Evolutionary conservation across 768 basidiomycete species (phyloP).

Genomic region (Lentinula edodes): DNA sequence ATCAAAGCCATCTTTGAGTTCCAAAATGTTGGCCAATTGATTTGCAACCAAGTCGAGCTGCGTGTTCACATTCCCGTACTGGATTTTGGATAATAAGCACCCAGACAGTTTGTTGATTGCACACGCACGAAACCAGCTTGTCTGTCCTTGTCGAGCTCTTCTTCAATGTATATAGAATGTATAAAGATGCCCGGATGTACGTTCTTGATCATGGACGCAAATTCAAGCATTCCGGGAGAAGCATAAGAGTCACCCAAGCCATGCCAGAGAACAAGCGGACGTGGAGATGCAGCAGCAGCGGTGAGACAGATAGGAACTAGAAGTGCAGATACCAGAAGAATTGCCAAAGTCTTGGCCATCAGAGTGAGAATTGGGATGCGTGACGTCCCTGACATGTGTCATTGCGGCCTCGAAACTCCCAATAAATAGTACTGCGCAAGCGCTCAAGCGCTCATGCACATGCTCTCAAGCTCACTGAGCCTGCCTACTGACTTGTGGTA

Average conservation of each 20-base stretch:
- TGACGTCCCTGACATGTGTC: too few species aligned
- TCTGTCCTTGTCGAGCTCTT: constrained; percentile 56
- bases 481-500: too few species aligned
- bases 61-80: constrained; percentile 77
- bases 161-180: constrained; percentile 65
- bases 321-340: neutral
- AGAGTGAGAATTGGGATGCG: neutral
- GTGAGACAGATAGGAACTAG: neutral
- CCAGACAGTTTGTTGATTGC: neutral
- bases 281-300: constrained; percentile 2
- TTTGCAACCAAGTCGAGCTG: constrained; percentile 62
- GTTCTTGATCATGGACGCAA: constrained; percentile 49
- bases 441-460: too few species aligned
- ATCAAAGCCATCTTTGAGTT: constrained; percentile 70
- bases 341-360: neutral
- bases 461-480: too few species aligned
- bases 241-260: constrained; percentile 72
- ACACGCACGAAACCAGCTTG: constrained; percentile 67
- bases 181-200: constrained; percentile 74
- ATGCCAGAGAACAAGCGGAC: constrained; percentile 75
- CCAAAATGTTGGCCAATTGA: constrained; percentile 58
- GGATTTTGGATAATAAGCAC: constrained; percentile 3
- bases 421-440: too few species aligned
- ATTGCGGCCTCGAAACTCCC: too few species aligned
- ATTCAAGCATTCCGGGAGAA: constrained; percentile 68